These are phyloP conservation scores for Podaxis sp. DNA, from an alignment of 768 basidiomycete species.

Conservation along the genomic window DNA sequence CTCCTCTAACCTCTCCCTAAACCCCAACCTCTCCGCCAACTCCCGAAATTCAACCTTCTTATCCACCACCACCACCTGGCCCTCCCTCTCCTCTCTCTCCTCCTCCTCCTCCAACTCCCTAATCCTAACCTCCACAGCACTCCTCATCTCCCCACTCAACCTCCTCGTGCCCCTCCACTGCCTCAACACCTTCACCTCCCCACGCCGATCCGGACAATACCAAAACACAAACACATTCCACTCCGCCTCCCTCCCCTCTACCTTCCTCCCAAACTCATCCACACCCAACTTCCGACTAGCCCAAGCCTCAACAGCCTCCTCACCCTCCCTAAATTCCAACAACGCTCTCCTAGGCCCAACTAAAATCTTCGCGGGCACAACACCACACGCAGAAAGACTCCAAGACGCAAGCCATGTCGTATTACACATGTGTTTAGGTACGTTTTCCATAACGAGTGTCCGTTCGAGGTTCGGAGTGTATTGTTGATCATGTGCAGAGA, in stretches of 20 bases:
- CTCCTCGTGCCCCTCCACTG: constrained; percentile 44
- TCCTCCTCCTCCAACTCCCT: constrained; percentile 31
- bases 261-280: not conserved
- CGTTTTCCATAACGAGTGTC: constrained; percentile 52
- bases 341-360: constrained; percentile 44
- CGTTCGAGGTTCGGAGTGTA: constrained; percentile 44
- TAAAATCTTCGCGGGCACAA: constrained; percentile 34
- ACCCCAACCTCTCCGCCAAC: constrained; percentile 29
- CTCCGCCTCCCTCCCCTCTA: not conserved
- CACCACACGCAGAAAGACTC: constrained; percentile 33
- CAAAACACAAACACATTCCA: constrained; percentile 1
- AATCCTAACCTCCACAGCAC: constrained; percentile 3
- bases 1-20: constrained; percentile 25
- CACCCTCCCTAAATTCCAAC: constrained; percentile 44
- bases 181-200: constrained; percentile 36
- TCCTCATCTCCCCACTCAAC: constrained; percentile 37
- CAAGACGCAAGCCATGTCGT: constrained; percentile 38
- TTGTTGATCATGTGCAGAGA: constrained; percentile 6
- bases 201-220: constrained; percentile 48
- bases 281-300: constrained; percentile 40
- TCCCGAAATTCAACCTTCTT: constrained; percentile 17
- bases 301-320: constrained; percentile 44
- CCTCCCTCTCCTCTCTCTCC: constrained; percentile 24
- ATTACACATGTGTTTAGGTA: constrained; percentile 45
- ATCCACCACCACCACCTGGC: not conserved